phyloP scores from a whole-genome alignment of 495 filamentous ascomycete genomes.

The Penicillium diatomitis region DNA sequence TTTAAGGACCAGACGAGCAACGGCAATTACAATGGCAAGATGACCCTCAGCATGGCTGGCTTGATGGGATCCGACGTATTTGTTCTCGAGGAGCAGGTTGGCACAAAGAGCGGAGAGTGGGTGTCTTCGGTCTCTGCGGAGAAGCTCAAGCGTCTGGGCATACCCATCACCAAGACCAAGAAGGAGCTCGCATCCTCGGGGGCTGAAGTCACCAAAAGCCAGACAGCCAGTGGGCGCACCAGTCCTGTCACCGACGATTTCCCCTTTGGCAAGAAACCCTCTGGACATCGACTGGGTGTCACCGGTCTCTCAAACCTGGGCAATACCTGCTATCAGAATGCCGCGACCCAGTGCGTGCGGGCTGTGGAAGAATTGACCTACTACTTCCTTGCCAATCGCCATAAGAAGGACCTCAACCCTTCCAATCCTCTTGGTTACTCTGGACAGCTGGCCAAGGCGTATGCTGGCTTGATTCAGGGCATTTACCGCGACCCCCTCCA shows the following conservation, averaged over 20 bases:
- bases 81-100: slow-evolving; percentile 65
- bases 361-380: slow-evolving; percentile 84
- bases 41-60: slow-evolving; percentile 52
- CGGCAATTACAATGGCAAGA: slow-evolving; percentile 65
- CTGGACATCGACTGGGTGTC: slow-evolving; percentile 41
- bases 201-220: slow-evolving; percentile 24
- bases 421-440: slow-evolving; percentile 75
- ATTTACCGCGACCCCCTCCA: slow-evolving; percentile 55
- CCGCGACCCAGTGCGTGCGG: slow-evolving; percentile 85
- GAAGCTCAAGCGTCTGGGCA: slow-evolving; percentile 29
- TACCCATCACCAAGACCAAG: slow-evolving; percentile 31
- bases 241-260: slow-evolving; percentile 51
- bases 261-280: slow-evolving; percentile 57
- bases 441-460: slow-evolving; percentile 74
- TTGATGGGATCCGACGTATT: slow-evolving; percentile 59
- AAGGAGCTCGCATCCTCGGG: slow-evolving; percentile 22
- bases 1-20: slow-evolving; percentile 63
- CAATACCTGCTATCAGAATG: slow-evolving; percentile 99
- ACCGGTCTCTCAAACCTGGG: slow-evolving; percentile 84
- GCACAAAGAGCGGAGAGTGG: slow-evolving; percentile 48
- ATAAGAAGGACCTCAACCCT: slow-evolving; percentile 70
- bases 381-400: slow-evolving; percentile 73
- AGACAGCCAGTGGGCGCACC: slow-evolving; percentile 46
- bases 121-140: slow-evolving; percentile 48
- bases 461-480: slow-evolving; percentile 60